Evolutionary conservation across 148 eudicot species (phyloP), one percentile per base, ranked within the genome.

Genomic region (Chenopodium berlandieri): DNA sequence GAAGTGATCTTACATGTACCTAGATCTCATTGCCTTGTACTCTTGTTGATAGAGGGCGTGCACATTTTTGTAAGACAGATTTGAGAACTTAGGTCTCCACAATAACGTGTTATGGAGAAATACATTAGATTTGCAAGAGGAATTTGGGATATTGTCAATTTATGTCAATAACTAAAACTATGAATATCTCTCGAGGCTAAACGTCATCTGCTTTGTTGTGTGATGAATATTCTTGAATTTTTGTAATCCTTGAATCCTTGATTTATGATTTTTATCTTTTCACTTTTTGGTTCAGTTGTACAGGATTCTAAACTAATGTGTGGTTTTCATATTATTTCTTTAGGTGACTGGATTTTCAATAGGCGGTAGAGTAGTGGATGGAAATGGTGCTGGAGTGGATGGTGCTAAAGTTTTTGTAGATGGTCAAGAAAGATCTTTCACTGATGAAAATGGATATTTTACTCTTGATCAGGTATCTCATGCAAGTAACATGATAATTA

Each of bases 341-440:
- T 81, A 97, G 99, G 99, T 97, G 75, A 97, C 99, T 84, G 99
- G 99, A 76, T 97, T 97, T 85, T 92, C 99, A 47, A 92, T 92
- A 85, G 99, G 99, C 66, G 99, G 99, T 64, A 97, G 94, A 82
- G 93, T 97, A 17, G 91, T 94, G 88, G 97, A 90, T 90, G 93
- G 94, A 76, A 87, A 86, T 91, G 98, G 92, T 76, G 85, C 73
- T 75, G 99, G 99, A 54, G 97, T 97, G 32, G 89, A 83, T 86
- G 92, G 93, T 88, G 99, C 91, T 58, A 88, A 85, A 85, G 50
- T 97, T 82, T 25, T 91, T 67, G 98, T 97, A 22, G 94, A 92
- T 91, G 97, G 99, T 71, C 90, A 90, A 58, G 95, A 91, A 88
- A 91, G 93, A 86, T 89, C 91, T 75, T 68, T 90, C 73, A 97